phyloP scores from a whole-genome alignment of 495 filamentous ascomycete species.

The Corynascus novoguineensis region DNA sequence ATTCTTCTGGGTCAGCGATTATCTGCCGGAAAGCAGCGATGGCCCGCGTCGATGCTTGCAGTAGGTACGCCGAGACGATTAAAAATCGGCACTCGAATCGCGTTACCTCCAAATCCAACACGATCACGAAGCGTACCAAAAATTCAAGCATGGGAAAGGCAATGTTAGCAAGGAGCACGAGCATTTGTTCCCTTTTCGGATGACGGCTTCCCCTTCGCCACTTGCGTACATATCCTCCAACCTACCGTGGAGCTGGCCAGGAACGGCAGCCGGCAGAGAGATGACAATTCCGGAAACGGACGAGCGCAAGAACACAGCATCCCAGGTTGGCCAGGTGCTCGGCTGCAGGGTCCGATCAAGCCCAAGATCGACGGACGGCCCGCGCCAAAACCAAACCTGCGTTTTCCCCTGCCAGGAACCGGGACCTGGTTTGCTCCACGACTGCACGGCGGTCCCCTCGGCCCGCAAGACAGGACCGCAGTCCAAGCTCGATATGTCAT shows the following conservation, averaged over 20 bases:
- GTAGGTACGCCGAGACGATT: background rate
- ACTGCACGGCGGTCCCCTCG: background rate
- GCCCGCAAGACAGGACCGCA: too few relatives aligned
- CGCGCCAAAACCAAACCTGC: background rate
- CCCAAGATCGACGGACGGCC: constrained; percentile 1
- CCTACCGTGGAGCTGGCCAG: background rate
- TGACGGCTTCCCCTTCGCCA: background rate
- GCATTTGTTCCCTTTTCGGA: background rate
- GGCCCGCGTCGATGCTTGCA: background rate
- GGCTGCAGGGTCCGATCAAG: constrained; percentile 16
- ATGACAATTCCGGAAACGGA: background rate
- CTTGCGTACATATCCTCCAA: background rate
- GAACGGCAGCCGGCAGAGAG: background rate
- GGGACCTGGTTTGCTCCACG: background rate
- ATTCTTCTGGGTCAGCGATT: too few relatives aligned
- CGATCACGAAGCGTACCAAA: too few relatives aligned
- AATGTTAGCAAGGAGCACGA: background rate
- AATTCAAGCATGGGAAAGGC: background rate
- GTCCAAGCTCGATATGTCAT: background rate
- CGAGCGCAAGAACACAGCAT: background rate
- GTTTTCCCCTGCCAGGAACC: background rate
- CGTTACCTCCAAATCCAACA: too few relatives aligned
- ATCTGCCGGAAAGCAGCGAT: background rate
- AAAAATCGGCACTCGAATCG: too few relatives aligned
- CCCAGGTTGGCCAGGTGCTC: background rate